Percentiles rank a stretch among this genome's conserved stretches.
Conservation (phyloP, 441 rosid genomes). For the Pelargonium myrrhifolium region DNA sequence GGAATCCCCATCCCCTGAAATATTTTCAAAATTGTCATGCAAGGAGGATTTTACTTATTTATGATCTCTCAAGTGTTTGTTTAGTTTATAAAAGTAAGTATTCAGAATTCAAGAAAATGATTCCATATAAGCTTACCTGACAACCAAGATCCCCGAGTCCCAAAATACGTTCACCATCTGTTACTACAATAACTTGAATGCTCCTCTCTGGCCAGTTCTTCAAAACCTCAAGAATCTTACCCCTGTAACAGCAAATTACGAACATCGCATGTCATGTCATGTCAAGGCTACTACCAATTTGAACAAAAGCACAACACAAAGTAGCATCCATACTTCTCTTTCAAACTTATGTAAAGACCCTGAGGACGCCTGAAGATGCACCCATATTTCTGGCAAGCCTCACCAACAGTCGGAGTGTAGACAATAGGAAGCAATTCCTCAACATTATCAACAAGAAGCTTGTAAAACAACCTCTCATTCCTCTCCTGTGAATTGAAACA, state of each 20-base stretch:
- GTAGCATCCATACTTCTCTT: conserved; percentile 43
- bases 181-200: conserved; percentile 82
- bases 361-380: conserved; percentile 76
- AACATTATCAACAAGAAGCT: conserved; percentile 71
- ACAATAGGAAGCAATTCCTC: conserved; percentile 86
- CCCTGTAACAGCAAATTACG: conserved; percentile 28
- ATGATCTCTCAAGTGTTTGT: neutral
- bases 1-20: conserved; percentile 40
- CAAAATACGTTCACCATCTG: conserved; percentile 83
- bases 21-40: conserved; percentile 11
- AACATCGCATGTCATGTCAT: neutral
- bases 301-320: neutral
- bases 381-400: conserved; percentile 83
- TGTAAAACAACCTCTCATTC: conserved; percentile 77
- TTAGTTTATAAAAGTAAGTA: neutral
- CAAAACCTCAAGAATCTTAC: conserved; percentile 63
- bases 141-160: conserved; percentile 95
- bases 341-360: conserved; percentile 74
- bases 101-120: neutral
- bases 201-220: conserved; percentile 85
- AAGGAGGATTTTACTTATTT: too few relatives aligned
- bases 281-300: neutral
- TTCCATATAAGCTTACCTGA: conserved; percentile 40
- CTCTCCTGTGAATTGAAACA: conserved; percentile 45
- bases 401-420: conserved; percentile 89